Evolutionary conservation across 208 protist genomes (phyloP).

Genomic region (Porcisia hertigi): DNA sequence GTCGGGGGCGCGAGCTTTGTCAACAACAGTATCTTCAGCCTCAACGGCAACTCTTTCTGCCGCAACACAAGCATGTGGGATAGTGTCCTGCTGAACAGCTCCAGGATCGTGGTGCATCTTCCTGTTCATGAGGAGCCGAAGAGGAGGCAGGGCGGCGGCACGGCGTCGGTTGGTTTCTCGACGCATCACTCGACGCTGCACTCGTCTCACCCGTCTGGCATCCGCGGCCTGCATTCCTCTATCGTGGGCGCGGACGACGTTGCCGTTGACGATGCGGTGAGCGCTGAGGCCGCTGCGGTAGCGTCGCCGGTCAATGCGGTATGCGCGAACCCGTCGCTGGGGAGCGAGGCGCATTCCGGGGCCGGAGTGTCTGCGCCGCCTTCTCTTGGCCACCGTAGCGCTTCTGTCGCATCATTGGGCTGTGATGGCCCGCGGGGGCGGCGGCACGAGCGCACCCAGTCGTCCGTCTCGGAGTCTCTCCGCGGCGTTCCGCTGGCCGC

Average conservation of each 20-base stretch:
- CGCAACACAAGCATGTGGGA: constrained; percentile 25
- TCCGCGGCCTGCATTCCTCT: background rate
- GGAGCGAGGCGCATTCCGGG: background rate
- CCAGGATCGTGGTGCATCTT: constrained; percentile 29
- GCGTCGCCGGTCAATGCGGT: background rate
- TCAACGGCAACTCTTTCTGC: constrained; percentile 10
- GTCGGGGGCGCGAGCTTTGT: background rate
- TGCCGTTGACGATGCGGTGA: background rate
- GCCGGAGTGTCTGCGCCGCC: background rate
- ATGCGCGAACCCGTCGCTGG: background rate
- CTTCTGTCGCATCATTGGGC: background rate
- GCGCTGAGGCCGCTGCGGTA: background rate
- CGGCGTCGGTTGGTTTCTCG: constrained; percentile 5
- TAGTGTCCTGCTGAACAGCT: constrained; percentile 21
- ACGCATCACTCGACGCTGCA: constrained; percentile 7
- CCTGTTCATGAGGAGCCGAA: constrained; percentile 27
- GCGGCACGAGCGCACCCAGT: background rate
- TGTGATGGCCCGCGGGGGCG: background rate
- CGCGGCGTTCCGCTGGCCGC: background rate
- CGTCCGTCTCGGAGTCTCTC: background rate
- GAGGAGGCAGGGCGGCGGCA: background rate
- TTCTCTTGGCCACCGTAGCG: background rate
- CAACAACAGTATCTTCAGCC: constrained; percentile 32
- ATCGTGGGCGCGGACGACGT: background rate
- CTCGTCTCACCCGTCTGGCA: constrained; percentile 3